Conservation (phyloP, 1,284 basidiomycete genomes). For the Ceratobasidium sp. region DNA sequence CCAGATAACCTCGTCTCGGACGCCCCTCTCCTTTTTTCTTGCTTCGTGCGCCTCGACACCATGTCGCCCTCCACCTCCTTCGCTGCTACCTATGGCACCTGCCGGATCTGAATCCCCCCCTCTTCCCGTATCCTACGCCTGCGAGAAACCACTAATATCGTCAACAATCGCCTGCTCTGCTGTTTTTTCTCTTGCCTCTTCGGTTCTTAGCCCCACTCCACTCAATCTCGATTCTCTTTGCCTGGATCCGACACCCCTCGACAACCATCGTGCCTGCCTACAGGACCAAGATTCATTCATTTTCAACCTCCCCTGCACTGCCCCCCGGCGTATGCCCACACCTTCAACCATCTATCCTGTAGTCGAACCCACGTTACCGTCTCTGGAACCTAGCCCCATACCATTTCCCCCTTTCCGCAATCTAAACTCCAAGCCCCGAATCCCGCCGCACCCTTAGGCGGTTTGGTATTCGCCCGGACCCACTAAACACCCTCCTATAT, state of each 20-base stretch:
- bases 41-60: background rate
- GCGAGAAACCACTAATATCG: background rate
- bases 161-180: background rate
- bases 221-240: background rate
- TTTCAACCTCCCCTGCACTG: background rate
- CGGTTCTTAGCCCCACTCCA: background rate
- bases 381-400: background rate
- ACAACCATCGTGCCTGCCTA: background rate
- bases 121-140: constrained; percentile 17
- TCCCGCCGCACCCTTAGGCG: background rate
- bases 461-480: background rate
- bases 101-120: background rate
- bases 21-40: no score
- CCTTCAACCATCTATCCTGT: background rate
- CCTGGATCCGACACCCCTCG: constrained; percentile 17
- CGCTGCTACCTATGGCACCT: no score
- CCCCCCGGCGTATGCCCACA: constrained; percentile 8
- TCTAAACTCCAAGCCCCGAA: constrained; percentile 10
- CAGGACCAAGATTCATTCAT: background rate
- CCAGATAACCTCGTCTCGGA: no score
- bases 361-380: background rate
- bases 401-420: constrained; percentile 13
- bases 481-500: background rate
- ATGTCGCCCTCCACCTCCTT: background rate
- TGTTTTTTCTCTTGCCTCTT: background rate